A percentile compares a stretch with the other conserved stretches of the same genome.
Evolutionary conservation across 2,329 filamentous ascomycete genomes (phyloP).

Genomic region (Nemania sp.): DNA sequence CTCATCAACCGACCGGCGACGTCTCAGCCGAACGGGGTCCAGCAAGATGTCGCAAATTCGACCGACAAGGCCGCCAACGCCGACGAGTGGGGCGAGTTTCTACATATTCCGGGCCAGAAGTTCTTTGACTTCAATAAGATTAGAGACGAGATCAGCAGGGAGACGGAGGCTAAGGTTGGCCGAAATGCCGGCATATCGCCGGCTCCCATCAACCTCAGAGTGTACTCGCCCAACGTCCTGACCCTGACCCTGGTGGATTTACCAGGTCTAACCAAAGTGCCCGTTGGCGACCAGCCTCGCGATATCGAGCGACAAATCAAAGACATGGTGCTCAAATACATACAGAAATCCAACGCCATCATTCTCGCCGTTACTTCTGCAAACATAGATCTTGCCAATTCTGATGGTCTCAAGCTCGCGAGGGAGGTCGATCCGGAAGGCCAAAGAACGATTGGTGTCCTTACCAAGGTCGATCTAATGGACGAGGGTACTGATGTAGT

Average conservation of each 20-base stretch:
- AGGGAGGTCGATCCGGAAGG: conserved; percentile 97
- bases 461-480: conserved; percentile 99
- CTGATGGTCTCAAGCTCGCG: conserved; percentile 93
- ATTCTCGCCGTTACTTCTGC: conserved; percentile 95
- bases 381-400: conserved; percentile 98
- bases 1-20: conserved; percentile 84
- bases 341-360: conserved; percentile 97
- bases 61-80: conserved; percentile 86
- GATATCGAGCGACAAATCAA: conserved; percentile 96
- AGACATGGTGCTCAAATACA: conserved; percentile 98
- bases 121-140: conserved; percentile 99
- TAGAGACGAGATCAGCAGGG: conserved; percentile 92
- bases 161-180: conserved; percentile 96
- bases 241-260: conserved; percentile 96
- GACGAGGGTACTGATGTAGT: conserved; percentile 98
- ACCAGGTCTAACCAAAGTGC: conserved; percentile 94
- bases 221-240: conserved; percentile 97
- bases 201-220: conserved; percentile 93
- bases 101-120: conserved; percentile 96
- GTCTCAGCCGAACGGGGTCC: conserved; percentile 71
- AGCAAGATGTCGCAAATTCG: conserved; percentile 65
- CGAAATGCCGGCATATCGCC: conserved; percentile 96
- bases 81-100: conserved; percentile 98
- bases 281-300: conserved; percentile 91
- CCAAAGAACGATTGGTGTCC: conserved; percentile 95